phyloP scores from a whole-genome alignment of 805 yeast species.

The Lipomyces orientalis region DNA sequence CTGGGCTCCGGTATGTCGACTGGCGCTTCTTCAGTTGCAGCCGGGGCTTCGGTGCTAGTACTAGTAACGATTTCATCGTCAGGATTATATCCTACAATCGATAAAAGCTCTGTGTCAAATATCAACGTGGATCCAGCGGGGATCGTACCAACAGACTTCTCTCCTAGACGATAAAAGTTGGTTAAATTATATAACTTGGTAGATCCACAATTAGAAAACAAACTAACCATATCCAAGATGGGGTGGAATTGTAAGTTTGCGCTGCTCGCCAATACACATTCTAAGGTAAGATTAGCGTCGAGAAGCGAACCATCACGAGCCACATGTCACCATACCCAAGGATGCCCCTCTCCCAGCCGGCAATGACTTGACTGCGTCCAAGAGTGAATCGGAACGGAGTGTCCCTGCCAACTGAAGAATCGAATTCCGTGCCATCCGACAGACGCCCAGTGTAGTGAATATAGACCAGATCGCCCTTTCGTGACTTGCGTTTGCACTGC shows the following conservation, averaged over 20 bases:
- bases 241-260: constrained; percentile 80
- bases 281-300: constrained; percentile 6
- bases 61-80: not conserved
- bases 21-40: constrained; percentile 13
- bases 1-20: constrained; percentile 3
- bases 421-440: constrained; percentile 72
- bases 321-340: constrained; percentile 47
- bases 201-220: constrained; percentile 56
- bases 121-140: constrained; percentile 79
- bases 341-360: constrained; percentile 92
- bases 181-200: not conserved
- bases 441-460: constrained; percentile 83
- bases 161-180: constrained; percentile 11
- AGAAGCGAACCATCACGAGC: not conserved
- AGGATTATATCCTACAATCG: constrained; percentile 46
- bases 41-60: not conserved
- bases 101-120: constrained; percentile 69
- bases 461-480: constrained; percentile 67
- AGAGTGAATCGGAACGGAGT: constrained; percentile 72
- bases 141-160: constrained; percentile 55
- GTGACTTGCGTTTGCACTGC: constrained; percentile 52
- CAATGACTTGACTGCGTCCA: constrained; percentile 80
- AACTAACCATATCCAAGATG: constrained; percentile 71
- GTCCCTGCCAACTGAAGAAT: constrained; percentile 69
- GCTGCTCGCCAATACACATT: constrained; percentile 88